A percentile compares a stretch with the other conserved stretches of the same genome.
phyloP scores from a whole-genome alignment of 1,284 basidiomycete species.

The Baeospora myosura region DNA sequence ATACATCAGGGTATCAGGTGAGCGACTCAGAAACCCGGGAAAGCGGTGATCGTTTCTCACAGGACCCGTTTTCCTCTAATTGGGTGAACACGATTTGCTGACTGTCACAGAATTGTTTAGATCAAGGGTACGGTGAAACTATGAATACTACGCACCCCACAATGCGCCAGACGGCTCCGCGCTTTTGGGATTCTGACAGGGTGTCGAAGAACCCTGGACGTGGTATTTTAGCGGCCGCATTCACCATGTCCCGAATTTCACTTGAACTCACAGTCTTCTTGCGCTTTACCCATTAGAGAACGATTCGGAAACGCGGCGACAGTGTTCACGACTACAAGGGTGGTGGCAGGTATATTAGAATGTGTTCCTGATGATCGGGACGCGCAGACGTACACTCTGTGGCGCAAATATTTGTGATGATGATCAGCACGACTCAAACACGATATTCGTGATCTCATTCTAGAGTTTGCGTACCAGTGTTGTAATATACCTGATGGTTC shows the following conservation, averaged over 20 bases:
- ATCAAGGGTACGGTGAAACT: background rate
- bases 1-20: too few species aligned
- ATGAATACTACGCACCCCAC: constrained; percentile 34
- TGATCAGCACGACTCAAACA: too few species aligned
- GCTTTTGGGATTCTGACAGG: constrained; percentile 37
- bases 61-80: constrained; percentile 32
- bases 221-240: background rate
- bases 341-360: too few species aligned
- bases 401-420: too few species aligned
- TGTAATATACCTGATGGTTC: constrained; percentile 42
- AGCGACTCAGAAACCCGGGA: too few species aligned
- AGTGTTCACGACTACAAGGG: constrained; percentile 33
- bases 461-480: constrained; percentile 40
- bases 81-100: constrained; percentile 53
- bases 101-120: too few species aligned
- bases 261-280: constrained; percentile 43
- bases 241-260: background rate
- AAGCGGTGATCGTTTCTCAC: constrained; percentile 30
- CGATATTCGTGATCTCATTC: too few species aligned
- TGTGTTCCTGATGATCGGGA: too few species aligned
- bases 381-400: too few species aligned
- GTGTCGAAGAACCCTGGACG: constrained; percentile 50
- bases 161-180: constrained; percentile 54
- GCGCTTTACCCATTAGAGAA: constrained; percentile 50
- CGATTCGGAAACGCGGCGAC: constrained; percentile 39